phyloP scores from a whole-genome alignment of 1,284 basidiomycete species.

The Puccinia triticina region DNA sequence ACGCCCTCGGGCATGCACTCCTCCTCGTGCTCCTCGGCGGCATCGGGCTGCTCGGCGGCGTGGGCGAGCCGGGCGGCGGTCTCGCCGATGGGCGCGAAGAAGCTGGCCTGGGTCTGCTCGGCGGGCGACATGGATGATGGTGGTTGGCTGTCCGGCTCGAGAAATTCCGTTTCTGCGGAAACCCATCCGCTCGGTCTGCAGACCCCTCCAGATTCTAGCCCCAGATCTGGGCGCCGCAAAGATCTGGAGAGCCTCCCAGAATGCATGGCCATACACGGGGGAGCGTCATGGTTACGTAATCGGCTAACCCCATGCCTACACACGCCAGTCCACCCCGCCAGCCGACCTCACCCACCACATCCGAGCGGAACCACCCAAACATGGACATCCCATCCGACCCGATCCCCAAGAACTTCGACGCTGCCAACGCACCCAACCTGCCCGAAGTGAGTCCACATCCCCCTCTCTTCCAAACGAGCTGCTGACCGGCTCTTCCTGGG shows the following conservation, averaged over 20 bases:
- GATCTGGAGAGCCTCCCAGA: too few species aligned
- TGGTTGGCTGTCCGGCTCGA: too few species aligned
- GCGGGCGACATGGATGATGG: conserved; percentile 16
- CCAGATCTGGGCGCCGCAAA: too few species aligned
- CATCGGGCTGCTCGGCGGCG: not conserved
- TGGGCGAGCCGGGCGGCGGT: conserved; percentile 6
- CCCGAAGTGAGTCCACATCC: conserved; percentile 35
- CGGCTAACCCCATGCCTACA: too few species aligned
- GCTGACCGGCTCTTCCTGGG: too few species aligned
- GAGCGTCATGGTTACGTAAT: too few species aligned
- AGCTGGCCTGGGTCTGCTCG: not conserved
- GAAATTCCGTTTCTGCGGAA: too few species aligned
- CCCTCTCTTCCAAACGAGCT: not conserved
- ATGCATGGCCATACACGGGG: too few species aligned
- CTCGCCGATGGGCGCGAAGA: conserved; percentile 26
- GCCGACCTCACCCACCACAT: too few species aligned
- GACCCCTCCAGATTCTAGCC: too few species aligned
- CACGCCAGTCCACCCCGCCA: too few species aligned
- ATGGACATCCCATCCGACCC: conserved; percentile 50
- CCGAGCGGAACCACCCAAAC: not conserved
- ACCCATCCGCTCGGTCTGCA: too few species aligned
- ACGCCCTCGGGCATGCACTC: conserved; percentile 50
- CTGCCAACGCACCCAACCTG: conserved; percentile 42
- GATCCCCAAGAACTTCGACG: conserved; percentile 44
- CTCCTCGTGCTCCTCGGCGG: conserved; percentile 6